These are phyloP conservation scores for Wickerhamomyces sydowiorum DNA, from an alignment of 805 yeast genomes.

Conservation along the genomic window DNA sequence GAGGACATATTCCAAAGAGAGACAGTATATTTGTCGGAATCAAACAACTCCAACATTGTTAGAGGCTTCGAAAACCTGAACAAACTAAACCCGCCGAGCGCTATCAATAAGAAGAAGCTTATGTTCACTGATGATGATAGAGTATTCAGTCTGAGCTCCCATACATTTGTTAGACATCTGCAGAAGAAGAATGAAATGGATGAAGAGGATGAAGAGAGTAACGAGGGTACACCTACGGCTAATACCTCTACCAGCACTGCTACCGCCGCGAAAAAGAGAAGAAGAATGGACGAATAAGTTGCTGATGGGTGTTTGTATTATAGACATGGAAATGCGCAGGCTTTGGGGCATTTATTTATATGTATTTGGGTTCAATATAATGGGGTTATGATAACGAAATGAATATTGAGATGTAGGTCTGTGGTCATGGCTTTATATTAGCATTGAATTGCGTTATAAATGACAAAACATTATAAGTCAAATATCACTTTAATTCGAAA, in stretches of 20 bases:
- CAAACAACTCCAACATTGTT: constrained; percentile 71
- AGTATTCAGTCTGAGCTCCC: constrained; percentile 71
- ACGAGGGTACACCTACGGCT: constrained; percentile 16
- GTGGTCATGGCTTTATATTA: too few species aligned
- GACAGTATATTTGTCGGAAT: constrained; percentile 68
- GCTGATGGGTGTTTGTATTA: not conserved
- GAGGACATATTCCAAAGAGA: constrained; percentile 78
- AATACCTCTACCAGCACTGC: not conserved
- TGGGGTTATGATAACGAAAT: not conserved
- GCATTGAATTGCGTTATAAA: too few species aligned
- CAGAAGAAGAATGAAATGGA: constrained; percentile 39
- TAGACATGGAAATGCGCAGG: too few species aligned
- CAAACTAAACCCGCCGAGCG: constrained; percentile 30
- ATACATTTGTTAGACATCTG: constrained; percentile 58
- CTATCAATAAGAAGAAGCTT: constrained; percentile 36
- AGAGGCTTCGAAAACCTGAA: constrained; percentile 84
- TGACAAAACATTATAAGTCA: too few species aligned
- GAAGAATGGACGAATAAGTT: constrained; percentile 13
- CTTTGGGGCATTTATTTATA: too few species aligned
- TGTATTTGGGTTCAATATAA: not conserved
- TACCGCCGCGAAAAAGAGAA: not conserved
- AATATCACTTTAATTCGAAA: too few species aligned
- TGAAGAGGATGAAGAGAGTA: constrained; percentile 23
- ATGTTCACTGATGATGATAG: constrained; percentile 70
- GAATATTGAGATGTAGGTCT: not conserved